Conservation (phyloP, 345 rosid genomes). For the Xanthoceras sorbifolium region DNA sequence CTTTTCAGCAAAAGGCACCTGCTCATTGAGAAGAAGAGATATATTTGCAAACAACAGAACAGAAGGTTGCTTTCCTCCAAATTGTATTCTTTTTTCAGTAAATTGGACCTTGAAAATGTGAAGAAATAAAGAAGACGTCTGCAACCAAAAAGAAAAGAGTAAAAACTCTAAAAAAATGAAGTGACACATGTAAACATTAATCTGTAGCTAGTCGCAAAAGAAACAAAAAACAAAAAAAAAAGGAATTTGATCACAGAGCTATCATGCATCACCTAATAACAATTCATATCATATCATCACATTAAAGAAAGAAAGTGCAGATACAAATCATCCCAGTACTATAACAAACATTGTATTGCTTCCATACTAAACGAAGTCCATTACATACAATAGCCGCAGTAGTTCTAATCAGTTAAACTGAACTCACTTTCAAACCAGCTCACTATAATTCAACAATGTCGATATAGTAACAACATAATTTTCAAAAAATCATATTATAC, state of each 20-base stretch:
- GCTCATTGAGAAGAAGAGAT: constrained; percentile 76
- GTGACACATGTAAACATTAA: constrained; percentile 2
- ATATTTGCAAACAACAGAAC: constrained; percentile 62
- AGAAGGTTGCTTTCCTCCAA: constrained; percentile 80
- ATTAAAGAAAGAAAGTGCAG: not conserved
- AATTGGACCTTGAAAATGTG: constrained; percentile 84
- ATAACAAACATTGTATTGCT: not conserved
- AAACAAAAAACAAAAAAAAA: not conserved
- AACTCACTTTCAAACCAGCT: not conserved
- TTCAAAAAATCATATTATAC: constrained; percentile 4
- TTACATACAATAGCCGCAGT: not conserved
- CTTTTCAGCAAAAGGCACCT: constrained; percentile 74
- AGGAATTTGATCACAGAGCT: not conserved
- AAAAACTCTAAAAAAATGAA: not conserved
- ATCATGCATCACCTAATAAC: not conserved
- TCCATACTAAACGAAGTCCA: not conserved
- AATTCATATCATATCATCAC: not conserved
- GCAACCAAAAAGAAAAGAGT: constrained; percentile 29
- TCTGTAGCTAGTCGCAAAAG: not conserved
- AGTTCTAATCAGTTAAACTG: not conserved
- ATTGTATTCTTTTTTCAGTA: constrained; percentile 62
- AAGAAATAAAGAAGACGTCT: constrained; percentile 89
- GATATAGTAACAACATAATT: not conserved
- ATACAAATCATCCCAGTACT: not conserved
- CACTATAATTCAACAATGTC: constrained; percentile 4